Evolutionary conservation across 23 red algal genomes (phyloP).

Genomic region (Agarophyton chilense): DNA sequence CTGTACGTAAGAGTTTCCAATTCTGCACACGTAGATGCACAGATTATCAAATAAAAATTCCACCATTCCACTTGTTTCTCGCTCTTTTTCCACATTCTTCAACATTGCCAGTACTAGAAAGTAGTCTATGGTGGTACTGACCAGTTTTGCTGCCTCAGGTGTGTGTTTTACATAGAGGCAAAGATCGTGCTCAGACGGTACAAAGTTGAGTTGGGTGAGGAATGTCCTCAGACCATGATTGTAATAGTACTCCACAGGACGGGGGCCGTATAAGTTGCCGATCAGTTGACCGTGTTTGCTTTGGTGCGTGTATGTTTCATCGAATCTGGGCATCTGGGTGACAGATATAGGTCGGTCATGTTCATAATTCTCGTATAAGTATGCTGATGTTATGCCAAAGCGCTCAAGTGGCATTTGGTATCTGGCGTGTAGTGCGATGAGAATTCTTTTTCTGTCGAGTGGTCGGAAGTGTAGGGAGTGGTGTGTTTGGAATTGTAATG

Average conservation of each 20-base stretch:
- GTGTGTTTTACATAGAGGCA: too few species aligned
- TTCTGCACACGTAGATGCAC: too few species aligned
- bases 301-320: neutral
- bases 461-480: conserved; percentile 8
- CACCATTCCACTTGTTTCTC: too few species aligned
- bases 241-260: neutral
- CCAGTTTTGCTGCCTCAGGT: neutral
- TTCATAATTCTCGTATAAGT: neutral
- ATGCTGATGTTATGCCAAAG: conserved; percentile 4
- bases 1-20: too few species aligned
- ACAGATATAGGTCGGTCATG: neutral
- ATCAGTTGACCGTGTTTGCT: neutral
- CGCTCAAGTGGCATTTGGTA: neutral
- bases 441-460: neutral
- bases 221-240: neutral
- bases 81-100: too few species aligned
- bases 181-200: neutral
- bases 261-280: neutral
- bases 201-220: neutral
- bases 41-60: too few species aligned
- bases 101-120: neutral
- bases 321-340: neutral
- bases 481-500: conserved; percentile 29
- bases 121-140: conserved; percentile 10
- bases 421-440: conserved; percentile 17